Conservation (phyloP, 352 stramenopile species). For the Globisporangium cystogenes region DNA sequence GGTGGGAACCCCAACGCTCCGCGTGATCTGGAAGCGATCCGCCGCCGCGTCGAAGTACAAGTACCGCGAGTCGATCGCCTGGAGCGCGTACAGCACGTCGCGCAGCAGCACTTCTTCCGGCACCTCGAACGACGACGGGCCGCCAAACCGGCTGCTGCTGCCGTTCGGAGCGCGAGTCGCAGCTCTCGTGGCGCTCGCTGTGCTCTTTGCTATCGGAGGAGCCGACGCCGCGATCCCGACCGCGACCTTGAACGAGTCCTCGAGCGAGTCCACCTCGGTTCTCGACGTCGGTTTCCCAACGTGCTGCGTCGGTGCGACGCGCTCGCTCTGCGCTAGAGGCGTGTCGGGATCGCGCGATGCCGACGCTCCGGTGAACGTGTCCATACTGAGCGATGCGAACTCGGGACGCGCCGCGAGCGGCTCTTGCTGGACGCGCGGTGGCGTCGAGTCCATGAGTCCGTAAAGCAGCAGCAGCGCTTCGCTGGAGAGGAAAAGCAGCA, state of each 20-base stretch:
- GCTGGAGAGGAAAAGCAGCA: constrained; percentile 17
- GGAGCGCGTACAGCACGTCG: constrained; percentile 89
- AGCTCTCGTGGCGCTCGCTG: constrained; percentile 1
- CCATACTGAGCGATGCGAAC: constrained; percentile 3
- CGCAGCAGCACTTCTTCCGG: constrained; percentile 87
- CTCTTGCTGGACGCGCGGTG: constrained; percentile 2
- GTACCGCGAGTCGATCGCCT: constrained; percentile 91
- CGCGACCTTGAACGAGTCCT: constrained; percentile 78
- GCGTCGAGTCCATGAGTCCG: constrained; percentile 55
- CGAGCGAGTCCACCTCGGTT: constrained; percentile 48
- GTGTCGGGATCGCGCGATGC: not conserved
- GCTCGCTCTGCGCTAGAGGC: constrained; percentile 7
- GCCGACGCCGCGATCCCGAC: constrained; percentile 46
- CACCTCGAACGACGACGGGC: constrained; percentile 50
- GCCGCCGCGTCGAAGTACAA: constrained; percentile 75
- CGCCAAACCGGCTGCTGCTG: constrained; percentile 8
- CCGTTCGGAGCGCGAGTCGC: not conserved
- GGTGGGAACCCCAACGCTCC: constrained; percentile 65
- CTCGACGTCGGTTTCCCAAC: constrained; percentile 4
- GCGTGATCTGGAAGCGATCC: constrained; percentile 79
- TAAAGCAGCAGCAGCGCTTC: constrained; percentile 65
- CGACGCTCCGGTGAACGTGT: constrained; percentile 1
- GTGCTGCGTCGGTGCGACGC: constrained; percentile 5
- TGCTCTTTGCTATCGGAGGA: constrained; percentile 21
- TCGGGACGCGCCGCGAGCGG: constrained; percentile 1